Conservation (phyloP, 1,284 basidiomycete species). For the Ganoderma boninense region DNA sequence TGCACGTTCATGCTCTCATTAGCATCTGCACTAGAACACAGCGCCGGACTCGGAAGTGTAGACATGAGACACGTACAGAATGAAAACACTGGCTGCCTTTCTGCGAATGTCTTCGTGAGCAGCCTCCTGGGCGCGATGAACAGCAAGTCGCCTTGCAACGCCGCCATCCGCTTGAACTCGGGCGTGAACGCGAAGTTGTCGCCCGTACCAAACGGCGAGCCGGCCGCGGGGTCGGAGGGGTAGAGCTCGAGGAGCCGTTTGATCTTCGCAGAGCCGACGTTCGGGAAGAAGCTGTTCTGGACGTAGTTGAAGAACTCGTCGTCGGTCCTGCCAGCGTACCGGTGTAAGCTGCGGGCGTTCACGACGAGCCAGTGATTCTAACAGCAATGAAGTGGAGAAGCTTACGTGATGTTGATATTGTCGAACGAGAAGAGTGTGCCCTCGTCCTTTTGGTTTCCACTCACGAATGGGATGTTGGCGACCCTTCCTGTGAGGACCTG, state of each 20-base stretch:
- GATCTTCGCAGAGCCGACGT: conserved; percentile 18
- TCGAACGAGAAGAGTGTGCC: conserved; percentile 41
- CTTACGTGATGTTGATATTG: conserved; percentile 34
- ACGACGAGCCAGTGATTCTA: neutral
- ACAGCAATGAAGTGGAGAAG: neutral
- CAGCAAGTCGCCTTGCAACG: conserved; percentile 55
- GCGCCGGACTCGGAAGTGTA: neutral
- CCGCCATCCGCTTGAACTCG: conserved; percentile 60
- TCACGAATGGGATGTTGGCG: conserved; percentile 40
- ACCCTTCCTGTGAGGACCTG: conserved; percentile 21
- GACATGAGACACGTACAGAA: neutral
- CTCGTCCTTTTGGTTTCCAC: conserved; percentile 43
- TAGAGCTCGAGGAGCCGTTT: conserved; percentile 37
- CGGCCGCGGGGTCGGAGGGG: conserved; percentile 50
- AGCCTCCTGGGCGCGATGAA: conserved; percentile 55
- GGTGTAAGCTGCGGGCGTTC: neutral
- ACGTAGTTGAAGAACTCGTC: conserved; percentile 30
- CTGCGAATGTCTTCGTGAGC: conserved; percentile 29
- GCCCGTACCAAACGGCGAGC: conserved; percentile 61
- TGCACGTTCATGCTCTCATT: conserved; percentile 26
- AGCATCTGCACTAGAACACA: neutral
- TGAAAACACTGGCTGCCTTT: neutral
- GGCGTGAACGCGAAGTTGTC: conserved; percentile 50
- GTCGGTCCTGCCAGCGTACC: conserved; percentile 27
- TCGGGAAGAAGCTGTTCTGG: neutral